Evolutionary conservation across 495 filamentous ascomycete species (phyloP).

Genomic region (Oidiodendron maius): DNA sequence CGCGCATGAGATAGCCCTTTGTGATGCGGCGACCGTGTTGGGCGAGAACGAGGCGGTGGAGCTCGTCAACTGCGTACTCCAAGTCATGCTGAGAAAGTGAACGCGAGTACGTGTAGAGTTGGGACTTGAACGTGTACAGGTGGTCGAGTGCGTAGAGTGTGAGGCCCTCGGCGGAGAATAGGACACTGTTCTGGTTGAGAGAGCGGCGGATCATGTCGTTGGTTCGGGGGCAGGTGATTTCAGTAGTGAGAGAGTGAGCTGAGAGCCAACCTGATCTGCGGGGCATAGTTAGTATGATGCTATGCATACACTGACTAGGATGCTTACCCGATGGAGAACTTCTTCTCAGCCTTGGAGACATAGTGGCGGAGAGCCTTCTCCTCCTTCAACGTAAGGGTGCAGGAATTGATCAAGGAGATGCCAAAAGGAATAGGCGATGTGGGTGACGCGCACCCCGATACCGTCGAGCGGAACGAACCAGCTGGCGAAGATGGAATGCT

Average conservation of each 20-base stretch:
- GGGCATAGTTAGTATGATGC: slow-evolving; percentile 17
- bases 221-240: slow-evolving; percentile 30
- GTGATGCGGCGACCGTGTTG: slow-evolving; percentile 51
- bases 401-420: slow-evolving; percentile 14
- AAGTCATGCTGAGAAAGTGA: slow-evolving; percentile 23
- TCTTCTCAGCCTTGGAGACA: slow-evolving; percentile 20
- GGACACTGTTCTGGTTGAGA: slow-evolving; percentile 59
- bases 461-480: background rate
- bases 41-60: slow-evolving; percentile 56
- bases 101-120: slow-evolving; percentile 32
- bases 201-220: slow-evolving; percentile 57
- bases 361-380: slow-evolving; percentile 15
- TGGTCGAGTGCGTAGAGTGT: slow-evolving; percentile 64
- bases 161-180: slow-evolving; percentile 66
- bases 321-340: slow-evolving; percentile 18
- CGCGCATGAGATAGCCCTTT: slow-evolving; percentile 51
- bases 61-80: slow-evolving; percentile 45
- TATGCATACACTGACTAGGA: slow-evolving; percentile 10
- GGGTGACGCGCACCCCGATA: background rate
- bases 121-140: slow-evolving; percentile 66
- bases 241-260: slow-evolving; percentile 23
- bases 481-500: slow-evolving; percentile 6
- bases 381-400: slow-evolving; percentile 11
- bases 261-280: slow-evolving; percentile 35
- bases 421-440: slow-evolving; percentile 13